A percentile compares a stretch with the other conserved stretches of the same genome.
Conservation (phyloP, 495 filamentous ascomycete genomes). For the Xylaria sp. region DNA sequence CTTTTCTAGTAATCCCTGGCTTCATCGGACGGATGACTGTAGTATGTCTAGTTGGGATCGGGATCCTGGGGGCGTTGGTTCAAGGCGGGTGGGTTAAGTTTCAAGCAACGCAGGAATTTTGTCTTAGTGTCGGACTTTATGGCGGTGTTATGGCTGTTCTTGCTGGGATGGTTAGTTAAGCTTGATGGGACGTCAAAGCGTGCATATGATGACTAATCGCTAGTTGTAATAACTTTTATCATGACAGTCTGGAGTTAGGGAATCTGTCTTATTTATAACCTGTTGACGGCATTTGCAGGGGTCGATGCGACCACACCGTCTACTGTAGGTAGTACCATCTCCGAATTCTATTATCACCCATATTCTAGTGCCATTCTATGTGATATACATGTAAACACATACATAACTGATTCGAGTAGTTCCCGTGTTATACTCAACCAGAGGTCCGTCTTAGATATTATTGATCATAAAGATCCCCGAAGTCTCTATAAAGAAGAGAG, state of each 20-base stretch:
- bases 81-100: conserved; percentile 41
- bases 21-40: conserved; percentile 63
- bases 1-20: conserved; percentile 61
- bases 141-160: conserved; percentile 53
- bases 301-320: not conserved
- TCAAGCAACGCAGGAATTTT: conserved; percentile 39
- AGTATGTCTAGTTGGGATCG: conserved; percentile 46
- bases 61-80: conserved; percentile 39
- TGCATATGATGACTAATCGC: not conserved
- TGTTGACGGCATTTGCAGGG: not conserved
- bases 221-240: not conserved
- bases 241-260: not conserved
- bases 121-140: conserved; percentile 48
- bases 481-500: not conserved
- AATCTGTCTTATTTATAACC: not conserved
- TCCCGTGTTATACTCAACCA: not conserved
- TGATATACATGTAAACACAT: too few relatives aligned
- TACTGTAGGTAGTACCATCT: not conserved
- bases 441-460: too few relatives aligned
- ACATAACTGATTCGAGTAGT: too few relatives aligned
- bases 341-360: not conserved
- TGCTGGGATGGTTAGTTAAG: conserved; percentile 45
- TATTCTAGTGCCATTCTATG: not conserved
- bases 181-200: not conserved
- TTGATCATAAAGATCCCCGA: not conserved